Evolutionary conservation across 495 filamentous ascomycete genomes (phyloP), one percentile per base, ranked within the genome.

Genomic region (Platismatia glauca): DNA sequence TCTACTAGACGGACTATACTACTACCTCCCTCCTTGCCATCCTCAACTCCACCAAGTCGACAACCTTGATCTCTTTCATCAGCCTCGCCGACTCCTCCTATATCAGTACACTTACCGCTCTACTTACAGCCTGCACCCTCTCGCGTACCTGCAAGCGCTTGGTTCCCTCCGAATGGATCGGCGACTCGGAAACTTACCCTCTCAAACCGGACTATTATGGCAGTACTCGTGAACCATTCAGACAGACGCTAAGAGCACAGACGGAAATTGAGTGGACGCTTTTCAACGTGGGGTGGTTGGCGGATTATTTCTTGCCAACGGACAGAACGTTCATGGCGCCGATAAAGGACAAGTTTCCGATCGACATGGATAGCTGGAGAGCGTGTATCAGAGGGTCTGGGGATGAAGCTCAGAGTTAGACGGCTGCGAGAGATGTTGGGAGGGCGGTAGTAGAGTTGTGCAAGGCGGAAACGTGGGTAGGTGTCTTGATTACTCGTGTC

Each of bases 51-150:
- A 58, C 37, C 5, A 24, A 41, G 3, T n/a, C 39, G 7, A 58
- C 64, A 1, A 66, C 34, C 0, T 6, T 63, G 3, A 38, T 56
- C 4, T 63, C 64, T 4, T 33, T 62, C 20, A 31, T 66, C 60
- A 55, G 53, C 79, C 67, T 81, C 76, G 63, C 84, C 84, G 63
- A 79, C 81, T 29, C 59, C 16, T n/a, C 55, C 43, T 68, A 67
- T 44, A 59, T 58, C 55, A n/a, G 18, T 29, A 48, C 7, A 1
- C 69, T 67, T 60, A 31, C 12, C 0, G 31, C 48, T 53, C 22
- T 72, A 4, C n/a, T 72, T 3, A 22, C 53, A 18, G 69, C 70
- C 0, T 73, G 70, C 41, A 31, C 60, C 16, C 20, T 8, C 13
- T 58, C 43, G 29, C 18, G 29, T 1, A 33, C 31, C 12, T 72